Evolutionary conservation across 768 basidiomycete genomes (phyloP), one percentile per base, ranked within the genome.

Genomic region (Termitomyces sp.): DNA sequence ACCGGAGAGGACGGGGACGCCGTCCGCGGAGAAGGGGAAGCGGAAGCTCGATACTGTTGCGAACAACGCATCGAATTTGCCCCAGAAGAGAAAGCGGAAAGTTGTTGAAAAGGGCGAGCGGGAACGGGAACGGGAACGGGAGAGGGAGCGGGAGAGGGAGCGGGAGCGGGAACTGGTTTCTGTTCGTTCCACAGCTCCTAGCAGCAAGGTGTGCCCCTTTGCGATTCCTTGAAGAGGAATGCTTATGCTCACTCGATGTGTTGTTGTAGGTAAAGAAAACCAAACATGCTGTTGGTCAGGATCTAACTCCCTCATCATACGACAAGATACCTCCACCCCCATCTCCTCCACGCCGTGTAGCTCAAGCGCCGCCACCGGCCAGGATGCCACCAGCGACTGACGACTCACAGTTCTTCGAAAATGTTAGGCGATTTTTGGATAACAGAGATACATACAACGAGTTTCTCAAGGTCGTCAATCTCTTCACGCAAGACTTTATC

Each of bases 401-500:
- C 58, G 73, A 94, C 50, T 77, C 82, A 3, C 87, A 87, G 54
- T 98, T 98, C 74, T 99, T 99, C 69, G 95, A 97, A 57, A 89
- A 89, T 27, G 93, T 98, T 48, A 88, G 86, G 64, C 83, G 82
- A 16, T 77, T 81, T 1, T 74, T 93, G 43, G 86, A 88, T 55
- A 86, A 81, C 60, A 79, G 87, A 12, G 89, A 92, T 47, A 83
- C 85, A 1, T 92, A 90, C 72, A 92, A 95, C 69, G 97, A 98
- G 71, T 98, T 99, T 73, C 75, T 99, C 59, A 97, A 95, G 68
- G 77, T 98, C 44, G 82, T 98, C 63, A 98, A 98, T 70, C 80
- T 99, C 2, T 99, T 95, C 67, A 90, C 92, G 2, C 93, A 96
- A 67, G 92, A 95, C 59, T 85, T 92, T 66, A 96, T 99, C 63